Conservation (phyloP, 2,329 filamentous ascomycete genomes). For the Neonectria coccinea region DNA sequence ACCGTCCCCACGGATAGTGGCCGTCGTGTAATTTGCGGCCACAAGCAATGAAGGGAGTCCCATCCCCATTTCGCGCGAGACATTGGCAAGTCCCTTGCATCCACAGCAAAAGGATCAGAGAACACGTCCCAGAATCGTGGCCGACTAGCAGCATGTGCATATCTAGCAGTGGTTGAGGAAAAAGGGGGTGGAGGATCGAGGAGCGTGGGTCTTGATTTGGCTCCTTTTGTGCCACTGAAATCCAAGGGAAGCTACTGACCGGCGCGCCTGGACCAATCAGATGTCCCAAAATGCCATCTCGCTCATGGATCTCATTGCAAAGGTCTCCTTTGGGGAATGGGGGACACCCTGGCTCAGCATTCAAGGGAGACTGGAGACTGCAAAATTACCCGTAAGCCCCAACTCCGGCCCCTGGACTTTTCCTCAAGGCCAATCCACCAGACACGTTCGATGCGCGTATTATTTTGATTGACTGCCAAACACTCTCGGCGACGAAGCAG, state of each 20-base stretch:
- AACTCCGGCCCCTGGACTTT: slow-evolving; percentile 10
- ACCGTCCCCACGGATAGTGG: neutral
- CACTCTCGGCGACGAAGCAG: neutral
- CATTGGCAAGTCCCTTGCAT: neutral
- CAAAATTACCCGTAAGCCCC: slow-evolving; percentile 19
- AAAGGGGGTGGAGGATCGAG: slow-evolving; percentile 22
- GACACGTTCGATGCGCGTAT: neutral
- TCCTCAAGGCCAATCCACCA: neutral
- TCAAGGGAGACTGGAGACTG: slow-evolving; percentile 2
- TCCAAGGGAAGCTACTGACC: slow-evolving; percentile 10
- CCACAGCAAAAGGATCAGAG: neutral
- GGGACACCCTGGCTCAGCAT: neutral
- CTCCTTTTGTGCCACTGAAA: slow-evolving; percentile 15
- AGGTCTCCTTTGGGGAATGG: slow-evolving; percentile 21
- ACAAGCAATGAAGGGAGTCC: neutral
- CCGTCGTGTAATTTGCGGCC: neutral
- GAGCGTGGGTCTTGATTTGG: slow-evolving; percentile 17
- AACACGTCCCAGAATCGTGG: neutral
- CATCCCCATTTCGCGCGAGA: neutral
- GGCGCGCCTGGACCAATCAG: slow-evolving; percentile 14
- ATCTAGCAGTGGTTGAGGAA: slow-evolving; percentile 5
- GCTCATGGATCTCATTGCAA: slow-evolving; percentile 4
- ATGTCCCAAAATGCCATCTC: neutral
- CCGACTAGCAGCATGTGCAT: neutral
- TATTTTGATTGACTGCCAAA: neutral